phyloP scores from a whole-genome alignment of 768 basidiomycete species.

The Pisolithus microcarpus region DNA sequence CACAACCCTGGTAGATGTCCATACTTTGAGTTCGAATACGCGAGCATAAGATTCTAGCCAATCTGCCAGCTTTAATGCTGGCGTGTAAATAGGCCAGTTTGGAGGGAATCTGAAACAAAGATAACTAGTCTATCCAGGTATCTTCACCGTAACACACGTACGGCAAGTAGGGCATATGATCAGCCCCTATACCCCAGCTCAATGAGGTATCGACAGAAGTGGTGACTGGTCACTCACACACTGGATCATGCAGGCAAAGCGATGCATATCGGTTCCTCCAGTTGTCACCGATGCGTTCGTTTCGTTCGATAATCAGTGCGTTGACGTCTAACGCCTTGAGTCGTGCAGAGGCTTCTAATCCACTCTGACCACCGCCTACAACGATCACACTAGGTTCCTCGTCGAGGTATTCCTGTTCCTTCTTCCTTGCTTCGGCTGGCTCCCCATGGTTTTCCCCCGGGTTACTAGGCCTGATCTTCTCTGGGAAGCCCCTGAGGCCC shows the following conservation, averaged over 20 bases:
- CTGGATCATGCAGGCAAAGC: slow-evolving; percentile 43
- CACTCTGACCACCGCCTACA: slow-evolving; percentile 55
- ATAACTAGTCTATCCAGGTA: neutral
- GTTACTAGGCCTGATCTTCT: slow-evolving; percentile 19
- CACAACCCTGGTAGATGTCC: slow-evolving; percentile 41
- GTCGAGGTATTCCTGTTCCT: slow-evolving; percentile 37
- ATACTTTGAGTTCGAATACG: slow-evolving; percentile 48
- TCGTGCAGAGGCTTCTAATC: slow-evolving; percentile 49
- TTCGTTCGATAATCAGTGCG: slow-evolving; percentile 47
- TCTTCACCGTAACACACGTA: slow-evolving; percentile 17
- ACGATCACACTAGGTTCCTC: slow-evolving; percentile 48
- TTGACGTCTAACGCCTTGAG: slow-evolving; percentile 47
- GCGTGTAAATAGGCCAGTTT: slow-evolving; percentile 42
- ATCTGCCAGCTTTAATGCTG: slow-evolving; percentile 51
- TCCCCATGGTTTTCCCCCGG: slow-evolving; percentile 33
- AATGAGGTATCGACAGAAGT: neutral
- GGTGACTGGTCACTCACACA: slow-evolving; percentile 25
- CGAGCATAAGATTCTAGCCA: slow-evolving; percentile 54
- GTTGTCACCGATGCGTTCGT: slow-evolving; percentile 38
- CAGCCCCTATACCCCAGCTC: slow-evolving; percentile 27
- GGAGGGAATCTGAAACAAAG: slow-evolving; percentile 35
- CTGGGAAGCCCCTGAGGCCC: slow-evolving; percentile 41
- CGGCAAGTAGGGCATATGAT: slow-evolving; percentile 45
- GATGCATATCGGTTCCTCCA: slow-evolving; percentile 31
- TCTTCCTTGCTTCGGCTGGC: slow-evolving; percentile 38